phyloP scores from a whole-genome alignment of 768 basidiomycete genomes.

The Psilocybe azurescens region DNA sequence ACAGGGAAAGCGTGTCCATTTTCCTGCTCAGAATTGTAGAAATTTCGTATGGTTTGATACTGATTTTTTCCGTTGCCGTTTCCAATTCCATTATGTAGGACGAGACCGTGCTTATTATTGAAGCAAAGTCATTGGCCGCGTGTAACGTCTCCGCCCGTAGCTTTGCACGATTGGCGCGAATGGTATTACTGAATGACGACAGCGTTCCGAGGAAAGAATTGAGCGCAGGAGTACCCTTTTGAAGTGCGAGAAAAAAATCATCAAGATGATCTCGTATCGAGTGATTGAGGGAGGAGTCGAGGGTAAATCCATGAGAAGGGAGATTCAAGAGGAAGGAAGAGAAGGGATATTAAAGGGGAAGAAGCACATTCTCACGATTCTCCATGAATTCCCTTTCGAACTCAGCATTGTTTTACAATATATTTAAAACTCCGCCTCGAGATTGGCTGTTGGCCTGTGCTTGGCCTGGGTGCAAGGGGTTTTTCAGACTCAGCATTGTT shows the following conservation, averaged over 20 bases:
- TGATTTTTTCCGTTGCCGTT: too few relatives aligned
- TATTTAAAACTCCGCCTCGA: too few relatives aligned
- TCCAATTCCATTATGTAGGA: too few relatives aligned
- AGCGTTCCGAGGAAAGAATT: neutral
- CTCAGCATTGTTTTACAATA: conserved; percentile 11
- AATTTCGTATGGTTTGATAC: too few relatives aligned
- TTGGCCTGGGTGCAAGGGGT: too few relatives aligned
- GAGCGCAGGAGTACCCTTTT: neutral
- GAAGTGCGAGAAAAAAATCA: neutral
- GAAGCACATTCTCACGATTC: too few relatives aligned
- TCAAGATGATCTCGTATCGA: neutral
- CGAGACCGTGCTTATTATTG: too few relatives aligned
- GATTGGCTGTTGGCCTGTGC: too few relatives aligned
- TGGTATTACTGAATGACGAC: neutral
- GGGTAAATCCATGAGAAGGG: neutral
- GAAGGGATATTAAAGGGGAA: too few relatives aligned
- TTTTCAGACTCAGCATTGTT: neutral
- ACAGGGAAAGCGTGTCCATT: too few relatives aligned
- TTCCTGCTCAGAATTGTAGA: too few relatives aligned
- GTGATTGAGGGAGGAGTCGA: neutral
- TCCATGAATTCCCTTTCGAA: neutral
- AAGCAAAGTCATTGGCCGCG: neutral
- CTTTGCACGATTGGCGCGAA: neutral
- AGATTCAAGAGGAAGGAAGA: too few relatives aligned
- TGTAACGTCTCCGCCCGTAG: neutral